Conservation (phyloP, 768 basidiomycete species). For the Phylloporus sp. region DNA sequence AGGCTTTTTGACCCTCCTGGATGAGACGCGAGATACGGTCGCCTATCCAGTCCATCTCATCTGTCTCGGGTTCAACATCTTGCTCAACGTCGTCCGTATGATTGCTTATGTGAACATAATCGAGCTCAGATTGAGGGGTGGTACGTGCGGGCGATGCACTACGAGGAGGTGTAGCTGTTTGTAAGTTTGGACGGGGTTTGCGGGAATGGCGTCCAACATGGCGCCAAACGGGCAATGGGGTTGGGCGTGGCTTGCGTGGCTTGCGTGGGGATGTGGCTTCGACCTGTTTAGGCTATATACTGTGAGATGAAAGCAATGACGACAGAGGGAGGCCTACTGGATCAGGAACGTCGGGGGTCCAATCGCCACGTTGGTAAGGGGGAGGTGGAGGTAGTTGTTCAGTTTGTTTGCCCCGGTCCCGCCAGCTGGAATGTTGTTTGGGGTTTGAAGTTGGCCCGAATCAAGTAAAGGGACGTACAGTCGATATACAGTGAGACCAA, state of each 20-base stretch:
- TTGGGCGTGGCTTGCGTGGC: slow-evolving; percentile 35
- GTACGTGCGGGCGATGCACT: slow-evolving; percentile 26
- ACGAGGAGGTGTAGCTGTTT: slow-evolving; percentile 25
- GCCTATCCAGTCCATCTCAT: slow-evolving; percentile 82
- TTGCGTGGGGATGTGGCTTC: slow-evolving; percentile 38
- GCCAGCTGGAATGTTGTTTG: slow-evolving; percentile 51
- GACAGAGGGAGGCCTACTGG: slow-evolving; percentile 22
- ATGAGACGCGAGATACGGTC: slow-evolving; percentile 66
- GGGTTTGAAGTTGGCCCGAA: neutral
- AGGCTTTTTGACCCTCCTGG: slow-evolving; percentile 73
- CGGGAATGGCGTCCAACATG: slow-evolving; percentile 35
- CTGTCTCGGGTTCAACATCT: slow-evolving; percentile 37
- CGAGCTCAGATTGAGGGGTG: slow-evolving; percentile 40
- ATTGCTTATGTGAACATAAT: slow-evolving; percentile 32
- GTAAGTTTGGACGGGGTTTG: slow-evolving; percentile 27
- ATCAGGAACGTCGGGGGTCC: slow-evolving; percentile 43
- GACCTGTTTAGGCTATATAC: slow-evolving; percentile 26
- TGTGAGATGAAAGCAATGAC: slow-evolving; percentile 11
- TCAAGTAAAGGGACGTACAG: slow-evolving; percentile 51
- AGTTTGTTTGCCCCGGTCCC: slow-evolving; percentile 63
- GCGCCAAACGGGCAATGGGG: slow-evolving; percentile 32
- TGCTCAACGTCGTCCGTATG: slow-evolving; percentile 34
- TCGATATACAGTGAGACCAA: slow-evolving; percentile 83
- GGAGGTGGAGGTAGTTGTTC: slow-evolving; percentile 52
- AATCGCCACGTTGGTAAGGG: slow-evolving; percentile 61